These are phyloP conservation scores for Fusarium tupiense DNA, from an alignment of 2,329 filamentous ascomycete genomes.

Conservation along the genomic window DNA sequence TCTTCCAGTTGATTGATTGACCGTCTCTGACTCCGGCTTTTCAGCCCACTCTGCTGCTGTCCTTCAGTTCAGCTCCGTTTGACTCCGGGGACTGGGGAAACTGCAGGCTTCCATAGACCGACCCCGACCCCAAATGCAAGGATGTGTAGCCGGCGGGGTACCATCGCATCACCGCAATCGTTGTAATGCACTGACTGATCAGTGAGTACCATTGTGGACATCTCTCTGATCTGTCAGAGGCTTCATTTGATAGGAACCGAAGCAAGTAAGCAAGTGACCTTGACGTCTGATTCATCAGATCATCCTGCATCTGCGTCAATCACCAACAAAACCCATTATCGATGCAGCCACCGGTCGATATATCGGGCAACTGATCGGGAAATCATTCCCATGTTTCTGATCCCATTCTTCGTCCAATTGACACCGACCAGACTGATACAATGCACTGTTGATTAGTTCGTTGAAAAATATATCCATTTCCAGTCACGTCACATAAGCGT, in stretches of 20 bases:
- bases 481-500: slow-evolving; percentile 36
- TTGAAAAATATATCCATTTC: not conserved
- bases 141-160: slow-evolving; percentile 10
- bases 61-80: slow-evolving; percentile 39
- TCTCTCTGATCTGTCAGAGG: slow-evolving; percentile 15
- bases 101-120: not conserved
- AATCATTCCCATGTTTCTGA: slow-evolving; percentile 15
- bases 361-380: slow-evolving; percentile 32
- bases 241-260: slow-evolving; percentile 24
- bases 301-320: slow-evolving; percentile 9
- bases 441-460: slow-evolving; percentile 3
- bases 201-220: slow-evolving; percentile 1
- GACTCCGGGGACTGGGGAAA: slow-evolving; percentile 37
- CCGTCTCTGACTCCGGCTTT: not conserved
- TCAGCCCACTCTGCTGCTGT: slow-evolving; percentile 22
- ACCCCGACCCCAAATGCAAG: slow-evolving; percentile 10
- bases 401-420: not conserved
- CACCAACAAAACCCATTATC: not conserved
- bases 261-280: slow-evolving; percentile 1
- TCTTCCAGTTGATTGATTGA: not conserved
- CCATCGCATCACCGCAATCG: slow-evolving; percentile 5
- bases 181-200: slow-evolving; percentile 1
- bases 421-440: not conserved
- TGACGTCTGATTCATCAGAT: slow-evolving; percentile 33
- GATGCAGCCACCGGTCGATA: slow-evolving; percentile 14